Base-by-base conservation (phyloP, 768 basidiomycete species). In the Suillus spraguei region DNA sequence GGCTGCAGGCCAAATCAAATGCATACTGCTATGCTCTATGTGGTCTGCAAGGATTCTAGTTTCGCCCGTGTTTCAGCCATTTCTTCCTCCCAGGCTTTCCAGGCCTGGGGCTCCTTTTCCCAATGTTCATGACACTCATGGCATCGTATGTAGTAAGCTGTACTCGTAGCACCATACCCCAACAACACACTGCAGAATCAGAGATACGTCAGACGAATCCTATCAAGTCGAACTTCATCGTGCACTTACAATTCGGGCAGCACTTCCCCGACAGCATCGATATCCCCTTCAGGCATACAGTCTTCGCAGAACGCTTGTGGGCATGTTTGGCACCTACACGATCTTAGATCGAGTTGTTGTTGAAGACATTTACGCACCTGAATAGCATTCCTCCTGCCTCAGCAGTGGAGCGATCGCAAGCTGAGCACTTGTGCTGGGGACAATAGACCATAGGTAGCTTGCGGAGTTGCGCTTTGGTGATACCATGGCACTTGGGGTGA, bases 271-370 rank as follows among this genome's bases (percentile, higher is more conserved):
- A 88, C 72, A 16, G 82, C 77, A 36, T 81, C 80, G 39, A 86
- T 74, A 5, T 85, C 81, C 5, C 80, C 83, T 3, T 70, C 66
- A 5, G 84, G 82, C 46, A 88, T 65, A 69, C 87, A 88, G 66
- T 88, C 87, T 60, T 87, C 85, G 71, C 87, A 88, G 64, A 82
- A 85, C 2, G 87, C 85, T 60, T 79, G 72, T 17, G 83, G 80
- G 68, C 87, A 88, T 0, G 85, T 87, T 62, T 82, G 84, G 65
- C 86, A 88, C 64, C 85, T 86, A 59, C 20, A 55, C 50, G 17
- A 8, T 44, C n/a, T 68, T n/a, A 67, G 38, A 10, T n/a, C 32
- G 41, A 5, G 22, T 33, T 33, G 49, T 6, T n/a, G 58, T 49
- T 28, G 24, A 41, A 4, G 14, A 22, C 17, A 28, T 22, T 38